phyloP scores from a whole-genome alignment of 306 rosid species.

The Lagenaria siceraria region DNA sequence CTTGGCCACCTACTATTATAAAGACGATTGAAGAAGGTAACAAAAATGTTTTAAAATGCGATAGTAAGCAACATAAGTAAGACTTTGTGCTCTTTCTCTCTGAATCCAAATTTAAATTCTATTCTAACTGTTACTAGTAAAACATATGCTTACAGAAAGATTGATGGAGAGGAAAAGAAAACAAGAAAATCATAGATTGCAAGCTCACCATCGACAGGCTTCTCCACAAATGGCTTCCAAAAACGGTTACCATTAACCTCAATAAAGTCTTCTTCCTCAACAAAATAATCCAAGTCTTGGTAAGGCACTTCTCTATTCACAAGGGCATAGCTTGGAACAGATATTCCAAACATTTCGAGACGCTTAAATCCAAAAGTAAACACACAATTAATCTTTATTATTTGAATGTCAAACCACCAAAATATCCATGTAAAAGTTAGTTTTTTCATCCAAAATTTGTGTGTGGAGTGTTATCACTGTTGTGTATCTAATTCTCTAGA shows the following conservation, averaged over 20 bases:
- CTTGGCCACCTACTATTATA: background rate
- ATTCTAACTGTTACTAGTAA: background rate
- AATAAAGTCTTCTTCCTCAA: slow-evolving; percentile 94
- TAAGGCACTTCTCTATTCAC: slow-evolving; percentile 70
- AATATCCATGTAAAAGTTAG: background rate
- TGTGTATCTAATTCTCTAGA: background rate
- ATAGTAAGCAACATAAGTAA: background rate
- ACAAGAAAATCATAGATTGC: slow-evolving; percentile 9
- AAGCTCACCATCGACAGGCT: slow-evolving; percentile 88
- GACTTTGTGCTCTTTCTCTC: background rate
- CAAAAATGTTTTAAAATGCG: background rate
- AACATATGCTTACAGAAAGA: background rate
- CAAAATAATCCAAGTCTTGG: slow-evolving; percentile 71
- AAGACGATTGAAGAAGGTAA: background rate
- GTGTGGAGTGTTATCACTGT: background rate
- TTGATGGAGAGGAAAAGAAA: slow-evolving; percentile 7
- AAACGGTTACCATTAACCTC: slow-evolving; percentile 81
- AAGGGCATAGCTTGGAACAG: slow-evolving; percentile 93
- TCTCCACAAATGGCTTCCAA: slow-evolving; percentile 97
- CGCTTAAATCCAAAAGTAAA: slow-evolving; percentile 38
- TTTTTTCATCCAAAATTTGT: background rate
- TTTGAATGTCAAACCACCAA: background rate
- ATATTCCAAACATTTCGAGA: slow-evolving; percentile 71
- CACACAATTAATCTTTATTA: slow-evolving; percentile 11
- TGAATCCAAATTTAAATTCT: background rate